Evolutionary conservation across 2,329 filamentous ascomycete species (phyloP).

Genomic region (Alternaria tenuissima): DNA sequence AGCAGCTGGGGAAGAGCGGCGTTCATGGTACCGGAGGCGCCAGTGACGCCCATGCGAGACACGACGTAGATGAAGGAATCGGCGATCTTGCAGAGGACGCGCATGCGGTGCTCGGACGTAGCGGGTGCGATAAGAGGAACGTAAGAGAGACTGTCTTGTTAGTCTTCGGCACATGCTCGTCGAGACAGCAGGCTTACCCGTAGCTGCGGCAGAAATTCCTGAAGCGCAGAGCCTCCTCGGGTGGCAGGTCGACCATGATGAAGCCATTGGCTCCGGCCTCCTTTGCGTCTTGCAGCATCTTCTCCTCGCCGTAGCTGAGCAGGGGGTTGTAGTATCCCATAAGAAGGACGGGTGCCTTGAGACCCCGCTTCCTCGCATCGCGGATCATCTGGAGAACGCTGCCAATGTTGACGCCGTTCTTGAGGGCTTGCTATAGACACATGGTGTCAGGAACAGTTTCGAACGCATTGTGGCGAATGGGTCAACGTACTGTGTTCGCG

Average conservation of each 20-base stretch:
- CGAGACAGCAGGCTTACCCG: conserved; percentile 62
- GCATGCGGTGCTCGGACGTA: conserved; percentile 93
- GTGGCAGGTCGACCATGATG: conserved; percentile 94
- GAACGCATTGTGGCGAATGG: conserved; percentile 29
- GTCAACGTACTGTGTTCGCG: conserved; percentile 76
- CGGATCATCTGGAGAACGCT: conserved; percentile 84
- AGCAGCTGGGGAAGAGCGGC: conserved; percentile 82
- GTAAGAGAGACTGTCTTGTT: conserved; percentile 75
- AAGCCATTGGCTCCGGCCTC: conserved; percentile 91
- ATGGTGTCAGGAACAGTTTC: conserved; percentile 24
- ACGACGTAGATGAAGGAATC: conserved; percentile 99
- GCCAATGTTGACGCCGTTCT: conserved; percentile 86
- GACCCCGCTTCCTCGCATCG: conserved; percentile 76
- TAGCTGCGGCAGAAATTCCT: conserved; percentile 81
- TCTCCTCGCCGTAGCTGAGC: conserved; percentile 91
- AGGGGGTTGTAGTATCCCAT: conserved; percentile 99
- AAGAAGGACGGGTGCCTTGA: conserved; percentile 83
- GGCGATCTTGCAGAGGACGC: conserved; percentile 92
- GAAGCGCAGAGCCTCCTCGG: conserved; percentile 94
- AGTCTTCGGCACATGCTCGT: conserved; percentile 9
- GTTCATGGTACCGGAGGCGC: conserved; percentile 84
- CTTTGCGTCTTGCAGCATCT: conserved; percentile 82
- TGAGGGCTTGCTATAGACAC: conserved; percentile 68
- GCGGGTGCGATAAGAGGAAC: conserved; percentile 95
- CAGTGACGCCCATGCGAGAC: conserved; percentile 95